Percentiles rank a stretch among this genome's conserved stretches.
Conservation (phyloP, 257 asterid genomes). For the Apocynum venetum region DNA sequence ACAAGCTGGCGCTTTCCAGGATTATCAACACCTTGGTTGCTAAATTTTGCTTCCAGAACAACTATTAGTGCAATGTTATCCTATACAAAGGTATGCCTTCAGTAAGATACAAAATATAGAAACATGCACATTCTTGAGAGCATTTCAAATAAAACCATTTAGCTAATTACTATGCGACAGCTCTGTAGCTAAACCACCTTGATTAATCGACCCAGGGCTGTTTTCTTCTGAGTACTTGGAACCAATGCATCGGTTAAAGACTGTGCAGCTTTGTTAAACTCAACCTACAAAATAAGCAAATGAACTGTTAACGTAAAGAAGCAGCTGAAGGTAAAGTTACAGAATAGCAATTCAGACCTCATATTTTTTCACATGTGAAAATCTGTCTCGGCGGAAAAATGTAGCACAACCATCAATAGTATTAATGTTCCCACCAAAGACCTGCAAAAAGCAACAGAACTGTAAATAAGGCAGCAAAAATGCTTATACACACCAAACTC, state of each 20-base stretch:
- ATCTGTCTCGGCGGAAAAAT: conserved; percentile 95
- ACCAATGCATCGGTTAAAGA: conserved; percentile 78
- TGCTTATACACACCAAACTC: conserved; percentile 8
- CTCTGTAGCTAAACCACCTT: conserved; percentile 43
- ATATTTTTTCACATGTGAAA: conserved; percentile 88
- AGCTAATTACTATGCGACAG: neutral
- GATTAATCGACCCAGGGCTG: conserved; percentile 75
- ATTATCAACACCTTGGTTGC: conserved; percentile 72
- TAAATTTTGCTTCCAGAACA: conserved; percentile 90
- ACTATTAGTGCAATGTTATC: conserved; percentile 90
- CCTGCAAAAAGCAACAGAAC: conserved; percentile 41
- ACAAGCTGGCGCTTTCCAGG: conserved; percentile 92
- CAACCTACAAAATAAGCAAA: conserved; percentile 55
- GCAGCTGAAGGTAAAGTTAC: conserved; percentile 2
- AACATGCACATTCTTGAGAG: neutral
- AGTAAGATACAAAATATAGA: conserved; percentile 14
- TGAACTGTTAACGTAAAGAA: conserved; percentile 12
- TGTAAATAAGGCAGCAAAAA: conserved; percentile 17
- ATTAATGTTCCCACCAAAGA: conserved; percentile 51
- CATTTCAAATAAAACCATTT: neutral
- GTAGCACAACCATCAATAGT: conserved; percentile 94
- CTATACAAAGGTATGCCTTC: conserved; percentile 34
- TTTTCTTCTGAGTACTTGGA: conserved; percentile 76
- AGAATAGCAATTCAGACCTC: conserved; percentile 50
- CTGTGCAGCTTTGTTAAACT: conserved; percentile 97